phyloP scores from a whole-genome alignment of 352 stramenopile species.

The Pythium monospermum region DNA sequence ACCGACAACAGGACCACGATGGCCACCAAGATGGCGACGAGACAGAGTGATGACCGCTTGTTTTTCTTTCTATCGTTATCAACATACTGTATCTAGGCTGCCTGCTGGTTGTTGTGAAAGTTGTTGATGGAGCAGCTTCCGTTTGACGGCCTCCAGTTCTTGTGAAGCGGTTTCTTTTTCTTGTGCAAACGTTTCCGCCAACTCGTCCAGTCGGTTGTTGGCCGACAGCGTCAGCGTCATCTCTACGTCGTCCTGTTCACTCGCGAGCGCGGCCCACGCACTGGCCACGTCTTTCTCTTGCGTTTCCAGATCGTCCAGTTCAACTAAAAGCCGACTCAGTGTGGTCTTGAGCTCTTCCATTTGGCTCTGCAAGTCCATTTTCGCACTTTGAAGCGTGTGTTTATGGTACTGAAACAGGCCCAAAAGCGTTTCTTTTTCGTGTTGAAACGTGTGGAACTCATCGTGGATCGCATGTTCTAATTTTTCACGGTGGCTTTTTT shows the following conservation, averaged over 20 bases:
- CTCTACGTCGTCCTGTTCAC: conserved; percentile 61
- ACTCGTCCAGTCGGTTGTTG: conserved; percentile 17
- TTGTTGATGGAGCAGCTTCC: too few species aligned
- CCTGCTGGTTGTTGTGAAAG: too few species aligned
- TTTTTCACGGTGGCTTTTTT: conserved; percentile 30
- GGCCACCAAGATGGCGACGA: too few species aligned
- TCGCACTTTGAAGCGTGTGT: conserved; percentile 29
- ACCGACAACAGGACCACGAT: too few species aligned
- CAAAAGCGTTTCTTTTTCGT: conserved; percentile 33
- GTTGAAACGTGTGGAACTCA: conserved; percentile 31
- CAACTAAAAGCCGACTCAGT: conserved; percentile 31
- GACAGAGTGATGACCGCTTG: too few species aligned
- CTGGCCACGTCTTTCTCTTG: conserved; percentile 23
- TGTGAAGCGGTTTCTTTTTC: background rate
- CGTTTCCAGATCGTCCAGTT: conserved; percentile 56
- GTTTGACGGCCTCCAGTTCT: conserved; percentile 1
- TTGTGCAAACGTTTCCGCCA: background rate
- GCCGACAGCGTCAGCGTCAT: conserved; percentile 62
- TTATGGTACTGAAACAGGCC: conserved; percentile 26
- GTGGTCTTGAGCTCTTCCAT: conserved; percentile 53
- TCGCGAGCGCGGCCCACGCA: conserved; percentile 32
- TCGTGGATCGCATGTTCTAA: conserved; percentile 31
- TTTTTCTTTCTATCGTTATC: too few species aligned
- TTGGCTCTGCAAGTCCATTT: conserved; percentile 39
- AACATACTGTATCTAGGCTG: background rate